phyloP scores from a whole-genome alignment of 441 rosid species.

The Theobroma grandiflorum region DNA sequence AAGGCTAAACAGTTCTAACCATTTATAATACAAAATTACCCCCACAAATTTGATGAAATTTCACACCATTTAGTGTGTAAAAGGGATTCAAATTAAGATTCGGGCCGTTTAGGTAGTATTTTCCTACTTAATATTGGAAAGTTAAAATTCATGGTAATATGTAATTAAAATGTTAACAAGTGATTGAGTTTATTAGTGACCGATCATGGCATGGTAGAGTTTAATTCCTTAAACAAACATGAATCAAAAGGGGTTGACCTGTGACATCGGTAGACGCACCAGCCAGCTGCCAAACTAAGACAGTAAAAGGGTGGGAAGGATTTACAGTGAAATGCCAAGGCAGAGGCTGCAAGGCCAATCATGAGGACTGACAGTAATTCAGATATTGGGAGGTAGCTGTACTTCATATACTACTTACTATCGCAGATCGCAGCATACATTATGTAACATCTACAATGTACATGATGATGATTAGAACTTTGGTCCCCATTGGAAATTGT shows the following conservation, averaged over 20 bases:
- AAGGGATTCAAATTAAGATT: background rate
- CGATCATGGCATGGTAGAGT: background rate
- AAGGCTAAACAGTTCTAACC: background rate
- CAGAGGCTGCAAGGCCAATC: background rate
- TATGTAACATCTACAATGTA: background rate
- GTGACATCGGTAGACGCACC: background rate
- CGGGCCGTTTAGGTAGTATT: background rate
- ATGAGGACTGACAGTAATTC: slow-evolving; percentile 10
- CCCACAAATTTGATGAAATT: background rate
- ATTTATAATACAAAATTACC: background rate
- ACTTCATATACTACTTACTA: background rate
- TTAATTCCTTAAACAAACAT: background rate
- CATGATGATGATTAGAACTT: background rate
- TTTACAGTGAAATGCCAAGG: background rate
- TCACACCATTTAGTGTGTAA: no score
- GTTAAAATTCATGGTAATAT: background rate
- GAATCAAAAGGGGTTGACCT: background rate
- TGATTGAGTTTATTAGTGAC: background rate
- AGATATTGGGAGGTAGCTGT: slow-evolving; percentile 14
- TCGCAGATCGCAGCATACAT: background rate
- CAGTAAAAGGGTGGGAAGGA: background rate
- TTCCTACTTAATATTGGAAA: no score
- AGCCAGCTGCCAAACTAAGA: background rate
- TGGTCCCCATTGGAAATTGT: background rate
- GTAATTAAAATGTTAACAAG: no score